Conservation (phyloP, 805 yeast genomes). For the Pichia scutulata region DNA sequence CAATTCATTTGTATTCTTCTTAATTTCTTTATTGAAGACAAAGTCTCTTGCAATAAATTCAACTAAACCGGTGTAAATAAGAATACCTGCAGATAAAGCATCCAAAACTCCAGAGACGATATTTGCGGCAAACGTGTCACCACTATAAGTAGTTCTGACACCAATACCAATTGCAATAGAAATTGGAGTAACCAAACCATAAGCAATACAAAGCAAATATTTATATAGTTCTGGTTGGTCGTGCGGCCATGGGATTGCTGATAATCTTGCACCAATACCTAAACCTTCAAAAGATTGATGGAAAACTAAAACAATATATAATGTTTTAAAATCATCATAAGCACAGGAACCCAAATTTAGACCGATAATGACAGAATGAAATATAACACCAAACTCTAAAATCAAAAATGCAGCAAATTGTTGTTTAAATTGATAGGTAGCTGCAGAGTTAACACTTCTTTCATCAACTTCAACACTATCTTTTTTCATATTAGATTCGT, state of each 20-base stretch:
- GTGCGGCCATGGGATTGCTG: constrained; percentile 38
- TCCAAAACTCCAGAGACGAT: constrained; percentile 66
- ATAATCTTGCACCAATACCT: constrained; percentile 70
- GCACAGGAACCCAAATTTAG: constrained; percentile 66
- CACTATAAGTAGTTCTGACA: constrained; percentile 50
- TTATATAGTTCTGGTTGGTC: constrained; percentile 22
- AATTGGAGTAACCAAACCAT: constrained; percentile 55
- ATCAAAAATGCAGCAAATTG: constrained; percentile 15
- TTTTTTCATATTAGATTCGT: neutral
- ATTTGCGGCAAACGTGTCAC: constrained; percentile 46
- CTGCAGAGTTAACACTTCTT: constrained; percentile 9
- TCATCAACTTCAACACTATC: constrained; percentile 9
- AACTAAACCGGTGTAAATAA: constrained; percentile 65
- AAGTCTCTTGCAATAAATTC: constrained; percentile 73
- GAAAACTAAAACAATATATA: constrained; percentile 56
- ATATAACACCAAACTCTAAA: constrained; percentile 65
- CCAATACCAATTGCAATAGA: constrained; percentile 73
- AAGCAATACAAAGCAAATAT: constrained; percentile 45
- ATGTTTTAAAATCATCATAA: constrained; percentile 52
- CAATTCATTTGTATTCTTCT: constrained; percentile 40
- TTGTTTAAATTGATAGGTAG: constrained; percentile 7
- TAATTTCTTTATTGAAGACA: constrained; percentile 50
- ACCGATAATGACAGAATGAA: constrained; percentile 77
- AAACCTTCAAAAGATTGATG: constrained; percentile 80
- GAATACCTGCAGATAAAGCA: constrained; percentile 64